phyloP scores from a whole-genome alignment of 495 filamentous ascomycete genomes.

The Penicillium cosmopolitanum region DNA sequence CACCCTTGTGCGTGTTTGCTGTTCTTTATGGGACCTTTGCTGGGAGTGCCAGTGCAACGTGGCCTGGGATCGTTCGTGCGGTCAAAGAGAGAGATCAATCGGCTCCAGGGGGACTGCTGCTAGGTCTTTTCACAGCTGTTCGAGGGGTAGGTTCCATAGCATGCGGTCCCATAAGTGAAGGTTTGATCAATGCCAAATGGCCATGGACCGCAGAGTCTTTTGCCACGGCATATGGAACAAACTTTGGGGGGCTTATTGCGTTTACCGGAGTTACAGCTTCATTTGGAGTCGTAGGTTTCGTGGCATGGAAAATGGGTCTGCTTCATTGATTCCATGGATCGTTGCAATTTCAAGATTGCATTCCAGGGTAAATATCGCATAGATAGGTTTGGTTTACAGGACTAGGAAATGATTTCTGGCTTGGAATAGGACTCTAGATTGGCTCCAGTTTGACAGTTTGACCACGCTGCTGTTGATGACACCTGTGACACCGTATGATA shows the following conservation, averaged over 20 bases:
- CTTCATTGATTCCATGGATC: too few relatives aligned
- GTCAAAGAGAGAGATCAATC: slow-evolving; percentile 40
- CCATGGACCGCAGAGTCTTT: background rate
- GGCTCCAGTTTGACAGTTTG: too few relatives aligned
- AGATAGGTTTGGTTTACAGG: too few relatives aligned
- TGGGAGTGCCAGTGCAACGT: slow-evolving; percentile 56
- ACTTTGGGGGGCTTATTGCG: background rate
- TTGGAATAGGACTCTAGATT: too few relatives aligned
- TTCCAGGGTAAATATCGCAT: too few relatives aligned
- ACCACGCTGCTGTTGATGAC: too few relatives aligned
- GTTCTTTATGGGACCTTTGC: slow-evolving; percentile 67
- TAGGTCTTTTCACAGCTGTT: slow-evolving; percentile 58
- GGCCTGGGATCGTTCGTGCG: slow-evolving; percentile 59
- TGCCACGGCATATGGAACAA: background rate
- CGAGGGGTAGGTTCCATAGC: slow-evolving; percentile 63
- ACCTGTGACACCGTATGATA: too few relatives aligned
- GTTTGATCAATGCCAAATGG: slow-evolving; percentile 35
- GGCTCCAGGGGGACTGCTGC: slow-evolving; percentile 54
- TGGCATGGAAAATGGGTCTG: background rate
- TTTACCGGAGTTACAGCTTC: background rate
- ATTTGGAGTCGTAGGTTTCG: background rate
- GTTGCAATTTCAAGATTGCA: too few relatives aligned
- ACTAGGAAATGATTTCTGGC: too few relatives aligned
- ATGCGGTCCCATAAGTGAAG: slow-evolving; percentile 60
- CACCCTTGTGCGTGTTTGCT: slow-evolving; percentile 59